Base-by-base conservation (phyloP, 495 filamentous ascomycete genomes). In the Tuber melanosporum region DNA sequence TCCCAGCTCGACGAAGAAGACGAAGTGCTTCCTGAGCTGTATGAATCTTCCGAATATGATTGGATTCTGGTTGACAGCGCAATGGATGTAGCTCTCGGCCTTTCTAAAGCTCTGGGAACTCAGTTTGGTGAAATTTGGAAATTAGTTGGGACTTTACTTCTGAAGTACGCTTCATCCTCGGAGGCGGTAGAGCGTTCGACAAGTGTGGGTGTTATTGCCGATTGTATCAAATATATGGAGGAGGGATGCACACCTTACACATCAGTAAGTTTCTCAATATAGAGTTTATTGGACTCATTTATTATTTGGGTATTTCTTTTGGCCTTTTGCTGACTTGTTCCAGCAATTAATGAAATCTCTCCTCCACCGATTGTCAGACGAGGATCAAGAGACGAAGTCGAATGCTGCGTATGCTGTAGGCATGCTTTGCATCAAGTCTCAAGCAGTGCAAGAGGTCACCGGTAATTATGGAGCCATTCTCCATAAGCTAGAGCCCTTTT, bases 1-100 rank as follows among this genome's bases (percentile, higher is more conserved):
- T 98, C 94, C 86, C 95, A 99, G 85, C 87, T 94, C 79, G 95
- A 98, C 83, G 92, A 89, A 32, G 91, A 92, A 73, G 93, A 93
- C 71, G 91, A 93, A 78, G 87, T 90, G 47, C 85, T 90, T 52
- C 89, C 89, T 73, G 87, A 89, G 42, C 86, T 90, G 43, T 91
- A 94, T 47, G 94, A 95, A 82, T 92, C 91, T 26, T 95, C 95
- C 26, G 95, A 99, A 87, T 98, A 95, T 83, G 95, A 98, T 86
- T 98, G 95, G 95, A 89, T 97, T 42, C 90, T 96, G 70, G 92
- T 99, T 72, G 95, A 99, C 85, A 97, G 93, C 26, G 94, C 93
- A 20, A 88, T 98, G 77, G 95, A 99, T 78, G 92, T 95, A 49
- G 87, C 97, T 45, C 92, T 93, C 57, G 92, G 92, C 44, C 88